These are phyloP conservation scores for Corymbia citriodora DNA, from an alignment of 441 rosid genomes.

Conservation along the genomic window DNA sequence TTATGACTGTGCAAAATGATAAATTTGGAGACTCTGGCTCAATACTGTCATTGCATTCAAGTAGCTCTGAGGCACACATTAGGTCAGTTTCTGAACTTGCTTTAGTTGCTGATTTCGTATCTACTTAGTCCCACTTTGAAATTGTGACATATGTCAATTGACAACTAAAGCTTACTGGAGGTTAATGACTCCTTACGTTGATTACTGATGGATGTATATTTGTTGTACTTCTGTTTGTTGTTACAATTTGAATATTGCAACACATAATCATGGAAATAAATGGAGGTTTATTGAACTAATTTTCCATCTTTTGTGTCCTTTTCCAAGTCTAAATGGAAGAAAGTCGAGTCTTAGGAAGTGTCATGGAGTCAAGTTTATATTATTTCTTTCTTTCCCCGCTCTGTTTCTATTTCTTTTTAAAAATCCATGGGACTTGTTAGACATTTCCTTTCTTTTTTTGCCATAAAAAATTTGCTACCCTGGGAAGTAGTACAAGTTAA, in stretches of 20 bases:
- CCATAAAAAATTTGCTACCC: neutral
- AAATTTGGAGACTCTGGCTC: neutral
- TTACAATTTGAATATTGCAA: neutral
- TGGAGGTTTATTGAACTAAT: neutral
- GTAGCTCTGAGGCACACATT: neutral
- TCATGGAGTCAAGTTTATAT: neutral
- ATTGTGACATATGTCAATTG: neutral
- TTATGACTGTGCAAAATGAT: neutral
- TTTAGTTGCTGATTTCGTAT: neutral
- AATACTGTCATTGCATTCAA: neutral
- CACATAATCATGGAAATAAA: neutral
- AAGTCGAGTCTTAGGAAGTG: neutral
- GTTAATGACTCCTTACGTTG: neutral
- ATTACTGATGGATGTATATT: neutral
- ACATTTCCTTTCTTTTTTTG: neutral
- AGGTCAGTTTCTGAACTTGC: neutral
- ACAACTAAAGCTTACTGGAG: neutral
- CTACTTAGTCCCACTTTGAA: neutral
- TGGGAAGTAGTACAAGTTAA: neutral
- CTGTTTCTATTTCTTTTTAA: neutral
- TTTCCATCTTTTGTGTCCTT: neutral
- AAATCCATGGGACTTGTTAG: neutral
- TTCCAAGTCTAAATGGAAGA: neutral
- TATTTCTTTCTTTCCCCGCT: neutral
- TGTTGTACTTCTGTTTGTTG: rapidly evolving